Conservation (phyloP, 768 basidiomycete species). For the Dentipellis fragilis region DNA sequence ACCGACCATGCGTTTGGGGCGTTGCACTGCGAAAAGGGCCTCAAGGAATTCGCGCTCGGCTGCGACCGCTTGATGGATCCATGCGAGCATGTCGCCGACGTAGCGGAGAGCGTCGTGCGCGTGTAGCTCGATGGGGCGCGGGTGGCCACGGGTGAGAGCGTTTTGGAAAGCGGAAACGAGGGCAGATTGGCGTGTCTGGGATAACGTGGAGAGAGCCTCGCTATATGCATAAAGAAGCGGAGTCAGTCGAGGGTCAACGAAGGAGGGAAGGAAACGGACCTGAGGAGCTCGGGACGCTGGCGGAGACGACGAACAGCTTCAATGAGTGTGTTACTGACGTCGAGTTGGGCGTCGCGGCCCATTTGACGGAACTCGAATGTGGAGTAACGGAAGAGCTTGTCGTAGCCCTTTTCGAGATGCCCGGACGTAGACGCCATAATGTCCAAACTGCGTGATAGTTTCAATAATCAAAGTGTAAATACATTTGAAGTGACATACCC, state of each 20-base stretch:
- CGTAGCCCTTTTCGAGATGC: constrained; percentile 81
- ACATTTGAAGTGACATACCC: constrained; percentile 38
- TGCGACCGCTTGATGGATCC: constrained; percentile 95
- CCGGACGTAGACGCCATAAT: constrained; percentile 78
- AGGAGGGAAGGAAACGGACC: constrained; percentile 31
- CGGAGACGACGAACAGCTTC: constrained; percentile 70
- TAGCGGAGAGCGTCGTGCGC: constrained; percentile 97
- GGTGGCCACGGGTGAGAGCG: constrained; percentile 79
- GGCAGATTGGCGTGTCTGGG: constrained; percentile 72
- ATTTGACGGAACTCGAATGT: constrained; percentile 77
- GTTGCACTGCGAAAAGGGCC: constrained; percentile 64
- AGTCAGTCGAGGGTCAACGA: constrained; percentile 16
- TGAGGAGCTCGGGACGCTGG: constrained; percentile 67
- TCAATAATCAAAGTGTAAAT: neutral
- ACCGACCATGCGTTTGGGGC: constrained; percentile 63
- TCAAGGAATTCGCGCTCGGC: constrained; percentile 93
- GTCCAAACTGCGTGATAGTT: constrained; percentile 48
- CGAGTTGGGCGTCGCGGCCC: constrained; percentile 63
- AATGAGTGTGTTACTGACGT: constrained; percentile 53
- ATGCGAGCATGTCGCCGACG: constrained; percentile 96
- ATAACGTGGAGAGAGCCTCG: constrained; percentile 68
- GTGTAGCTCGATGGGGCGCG: constrained; percentile 92
- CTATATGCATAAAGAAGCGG: constrained; percentile 22
- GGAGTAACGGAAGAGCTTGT: constrained; percentile 82
- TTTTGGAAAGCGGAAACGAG: constrained; percentile 76